Evolutionary conservation across 176 grass and related monocot genomes (phyloP).

Genomic region (Oryza coarctata): DNA sequence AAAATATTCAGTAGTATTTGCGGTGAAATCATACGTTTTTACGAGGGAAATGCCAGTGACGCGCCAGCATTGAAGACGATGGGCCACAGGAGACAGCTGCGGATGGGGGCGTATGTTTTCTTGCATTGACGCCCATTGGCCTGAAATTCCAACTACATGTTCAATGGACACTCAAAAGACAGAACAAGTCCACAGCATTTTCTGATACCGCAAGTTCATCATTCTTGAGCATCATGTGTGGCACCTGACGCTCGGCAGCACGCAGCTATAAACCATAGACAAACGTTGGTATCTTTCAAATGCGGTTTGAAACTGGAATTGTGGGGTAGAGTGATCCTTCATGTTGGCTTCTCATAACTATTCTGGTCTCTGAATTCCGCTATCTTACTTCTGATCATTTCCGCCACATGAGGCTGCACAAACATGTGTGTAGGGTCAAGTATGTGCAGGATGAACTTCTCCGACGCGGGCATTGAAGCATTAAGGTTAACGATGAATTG

Average conservation of each 20-base stretch:
- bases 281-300: neutral
- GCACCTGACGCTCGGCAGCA: neutral
- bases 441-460: constrained; percentile 84
- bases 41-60: neutral
- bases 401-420: constrained; percentile 72
- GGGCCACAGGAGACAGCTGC: neutral
- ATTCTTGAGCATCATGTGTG: neutral
- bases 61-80: neutral
- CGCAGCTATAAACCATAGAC: neutral
- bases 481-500: constrained; percentile 91
- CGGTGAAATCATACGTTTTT: neutral
- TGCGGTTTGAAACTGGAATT: neutral
- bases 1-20: neutral
- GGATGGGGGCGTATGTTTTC: neutral
- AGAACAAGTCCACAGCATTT: neutral
- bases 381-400: constrained; percentile 76
- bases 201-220: neutral
- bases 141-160: neutral
- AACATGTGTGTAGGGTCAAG: constrained; percentile 87
- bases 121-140: neutral
- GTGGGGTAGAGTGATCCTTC: constrained; percentile 12
- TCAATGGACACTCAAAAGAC: neutral
- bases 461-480: constrained; percentile 62
- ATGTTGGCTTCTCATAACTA: constrained; percentile 79
- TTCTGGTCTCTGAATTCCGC: constrained; percentile 90